Base-by-base conservation (phyloP, 169 alveolate species). In the Babesia bovis region DNA sequence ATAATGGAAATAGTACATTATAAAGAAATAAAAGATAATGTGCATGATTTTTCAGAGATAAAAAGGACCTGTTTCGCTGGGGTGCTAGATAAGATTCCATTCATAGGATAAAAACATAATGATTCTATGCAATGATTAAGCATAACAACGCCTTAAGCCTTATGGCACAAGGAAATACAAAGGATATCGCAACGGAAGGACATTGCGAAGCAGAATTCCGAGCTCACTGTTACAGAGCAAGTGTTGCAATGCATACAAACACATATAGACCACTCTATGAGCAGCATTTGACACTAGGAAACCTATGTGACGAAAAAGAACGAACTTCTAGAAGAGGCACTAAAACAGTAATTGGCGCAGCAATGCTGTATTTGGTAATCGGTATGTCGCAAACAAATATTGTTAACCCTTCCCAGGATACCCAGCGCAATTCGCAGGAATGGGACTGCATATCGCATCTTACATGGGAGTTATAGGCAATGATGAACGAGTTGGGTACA, bases 381-480 rank as follows among this genome's bases (percentile, higher is more conserved):
- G 71, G 85, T 77, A 47, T 28, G 81, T 66, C 52, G n/a, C 25
- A 45, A 28, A 17, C 0, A 1, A 9, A 19, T 26, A n/a, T 0
- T 32, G 10, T 26, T 19, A 3, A 28, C 12, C n/a, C 26, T 4
- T 23, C 23, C 4, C 73, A 63, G 73, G 49, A 33, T 63, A 25
- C 30, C 73, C 73, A 7, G 73, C 73, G 0, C 61, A 47, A 47
- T 63, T 63, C 60, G n/a, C 73, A 2, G 44, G 35, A 17, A 47
- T 87, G 17, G 83, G 85, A 51, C 81, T 84, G 26, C 81, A 87
- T 69, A 59, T 87, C 38, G 84, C 78, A 32, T 71, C 89, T 17
- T 87, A 87, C 67, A 83, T 87, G 89, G 55, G 82, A 17, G 76
- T 79, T 30, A 40, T 83, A 47, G 90, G 91, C 21, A 30, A 25